phyloP scores from a whole-genome alignment of 768 basidiomycete genomes.

The Auricularia cornea region DNA sequence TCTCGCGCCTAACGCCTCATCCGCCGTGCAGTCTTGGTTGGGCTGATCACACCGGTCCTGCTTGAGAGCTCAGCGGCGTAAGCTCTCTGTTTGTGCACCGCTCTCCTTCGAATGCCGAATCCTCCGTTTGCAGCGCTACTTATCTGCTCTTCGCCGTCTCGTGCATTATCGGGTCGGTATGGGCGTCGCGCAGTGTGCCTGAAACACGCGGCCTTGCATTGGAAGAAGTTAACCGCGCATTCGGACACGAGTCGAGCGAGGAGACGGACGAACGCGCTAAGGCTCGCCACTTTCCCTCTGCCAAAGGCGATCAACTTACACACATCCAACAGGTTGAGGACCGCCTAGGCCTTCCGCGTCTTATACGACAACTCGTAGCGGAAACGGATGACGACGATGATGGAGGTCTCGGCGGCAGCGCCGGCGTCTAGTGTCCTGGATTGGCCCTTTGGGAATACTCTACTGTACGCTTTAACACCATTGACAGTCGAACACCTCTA shows the following conservation, averaged over 20 bases:
- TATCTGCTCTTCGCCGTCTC: conserved; percentile 57
- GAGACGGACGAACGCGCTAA: neutral
- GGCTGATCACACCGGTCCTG: conserved; percentile 60
- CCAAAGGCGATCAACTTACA: no score
- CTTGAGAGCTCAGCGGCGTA: conserved; percentile 54
- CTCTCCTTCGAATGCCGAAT: conserved; percentile 1
- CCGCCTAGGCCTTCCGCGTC: neutral
- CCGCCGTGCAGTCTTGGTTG: conserved; percentile 52
- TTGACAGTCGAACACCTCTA: no score
- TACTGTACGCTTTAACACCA: no score
- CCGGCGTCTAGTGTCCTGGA: no score
- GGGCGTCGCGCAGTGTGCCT: conserved; percentile 61
- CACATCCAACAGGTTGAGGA: neutral
- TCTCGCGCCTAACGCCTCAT: neutral
- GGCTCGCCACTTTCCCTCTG: no score
- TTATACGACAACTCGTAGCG: neutral
- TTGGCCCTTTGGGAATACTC: no score
- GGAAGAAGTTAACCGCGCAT: conserved; percentile 68
- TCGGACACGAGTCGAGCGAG: conserved; percentile 21
- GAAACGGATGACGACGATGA: neutral
- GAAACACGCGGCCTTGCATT: conserved; percentile 71
- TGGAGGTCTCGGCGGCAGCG: no score
- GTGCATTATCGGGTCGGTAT: conserved; percentile 59
- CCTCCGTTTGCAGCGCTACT: neutral
- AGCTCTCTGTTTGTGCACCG: neutral